Percentiles rank a stretch among this genome's conserved stretches.
These are phyloP conservation scores for Fusarium austroafricanum DNA, from an alignment of 2,329 filamentous ascomycete genomes.

Conservation along the genomic window DNA sequence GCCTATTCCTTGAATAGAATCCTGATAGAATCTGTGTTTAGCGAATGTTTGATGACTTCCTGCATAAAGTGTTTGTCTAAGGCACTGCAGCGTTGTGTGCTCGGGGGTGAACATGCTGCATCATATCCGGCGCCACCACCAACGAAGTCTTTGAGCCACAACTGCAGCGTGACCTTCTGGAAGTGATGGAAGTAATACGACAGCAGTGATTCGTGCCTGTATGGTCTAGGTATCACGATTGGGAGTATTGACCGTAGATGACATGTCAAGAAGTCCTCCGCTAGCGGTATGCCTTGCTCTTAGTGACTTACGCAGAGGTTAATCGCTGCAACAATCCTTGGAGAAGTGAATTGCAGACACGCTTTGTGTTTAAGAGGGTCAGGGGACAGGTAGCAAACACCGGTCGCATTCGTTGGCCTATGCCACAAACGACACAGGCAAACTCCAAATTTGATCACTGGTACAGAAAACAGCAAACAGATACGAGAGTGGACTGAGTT, in stretches of 20 bases:
- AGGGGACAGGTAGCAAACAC: background rate
- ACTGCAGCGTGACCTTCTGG: background rate
- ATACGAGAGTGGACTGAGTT: background rate
- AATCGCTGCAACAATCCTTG: background rate
- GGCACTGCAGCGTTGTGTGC: background rate
- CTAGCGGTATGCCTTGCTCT: background rate
- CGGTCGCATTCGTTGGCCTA: background rate
- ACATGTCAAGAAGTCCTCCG: background rate
- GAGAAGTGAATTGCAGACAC: background rate
- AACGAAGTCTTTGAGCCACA: background rate
- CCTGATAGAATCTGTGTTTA: background rate
- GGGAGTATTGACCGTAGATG: background rate
- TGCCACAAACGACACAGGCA: background rate
- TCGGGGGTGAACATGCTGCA: background rate
- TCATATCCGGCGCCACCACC: background rate
- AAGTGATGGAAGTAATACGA: background rate
- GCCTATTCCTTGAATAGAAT: accelerated
- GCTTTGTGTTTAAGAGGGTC: background rate
- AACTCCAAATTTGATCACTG: background rate
- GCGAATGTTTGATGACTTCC: background rate
- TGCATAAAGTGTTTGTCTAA: background rate
- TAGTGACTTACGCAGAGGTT: background rate
- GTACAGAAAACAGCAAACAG: background rate
- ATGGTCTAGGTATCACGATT: background rate
- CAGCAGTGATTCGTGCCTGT: background rate